Conservation (phyloP, 345 rosid species). For the Murraya koenigii region DNA sequence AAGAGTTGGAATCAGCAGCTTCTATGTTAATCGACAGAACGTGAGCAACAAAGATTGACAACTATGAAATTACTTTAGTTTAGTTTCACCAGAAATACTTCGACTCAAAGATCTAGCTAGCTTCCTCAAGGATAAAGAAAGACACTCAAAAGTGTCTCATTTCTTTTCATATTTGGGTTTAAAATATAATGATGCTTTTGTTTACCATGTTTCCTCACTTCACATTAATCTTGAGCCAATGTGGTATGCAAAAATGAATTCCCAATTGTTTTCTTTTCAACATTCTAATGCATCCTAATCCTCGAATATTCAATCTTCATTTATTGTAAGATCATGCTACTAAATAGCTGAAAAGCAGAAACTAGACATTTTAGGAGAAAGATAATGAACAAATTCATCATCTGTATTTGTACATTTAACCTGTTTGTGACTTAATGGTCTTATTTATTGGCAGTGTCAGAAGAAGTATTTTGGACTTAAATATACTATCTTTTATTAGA, state of each 20-base stretch:
- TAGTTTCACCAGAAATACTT: not conserved
- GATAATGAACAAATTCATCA: not conserved
- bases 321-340: not conserved
- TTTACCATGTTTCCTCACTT: not conserved
- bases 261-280: not conserved
- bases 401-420: not conserved
- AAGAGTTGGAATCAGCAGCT: slow-evolving; percentile 8
- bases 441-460: not conserved
- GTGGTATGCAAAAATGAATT: not conserved
- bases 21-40: not conserved
- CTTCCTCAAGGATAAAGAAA: not conserved
- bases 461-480: not conserved
- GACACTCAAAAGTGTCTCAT: not conserved
- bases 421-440: not conserved
- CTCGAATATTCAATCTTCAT: not conserved
- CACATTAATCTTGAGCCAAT: not conserved
- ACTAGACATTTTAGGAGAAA: not conserved
- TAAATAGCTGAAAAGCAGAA: not conserved
- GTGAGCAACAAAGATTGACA: not conserved
- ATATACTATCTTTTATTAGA: too few species aligned
- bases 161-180: not conserved
- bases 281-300: not conserved
- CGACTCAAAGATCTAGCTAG: not conserved
- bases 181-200: not conserved
- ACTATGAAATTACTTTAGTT: not conserved